Evolutionary conservation across 2,329 filamentous ascomycete species (phyloP).

Genomic region (Nigrospora sphaerica): DNA sequence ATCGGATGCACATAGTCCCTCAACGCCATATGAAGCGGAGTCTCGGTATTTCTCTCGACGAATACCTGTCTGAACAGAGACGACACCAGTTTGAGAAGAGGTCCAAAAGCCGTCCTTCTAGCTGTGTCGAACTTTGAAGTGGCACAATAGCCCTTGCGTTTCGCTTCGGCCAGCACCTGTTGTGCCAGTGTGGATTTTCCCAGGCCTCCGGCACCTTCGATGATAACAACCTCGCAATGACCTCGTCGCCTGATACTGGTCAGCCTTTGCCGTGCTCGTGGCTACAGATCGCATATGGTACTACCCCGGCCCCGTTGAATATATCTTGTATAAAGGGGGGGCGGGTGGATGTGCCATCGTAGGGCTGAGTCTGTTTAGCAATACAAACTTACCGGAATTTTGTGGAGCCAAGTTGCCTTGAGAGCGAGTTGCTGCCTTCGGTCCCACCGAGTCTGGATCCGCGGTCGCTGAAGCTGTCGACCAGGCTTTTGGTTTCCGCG

Average conservation of each 20-base stretch:
- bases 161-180: constrained; percentile 53
- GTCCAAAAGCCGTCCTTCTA: constrained; percentile 53
- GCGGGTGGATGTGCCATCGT: no score
- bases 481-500: constrained; percentile 37
- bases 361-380: no score
- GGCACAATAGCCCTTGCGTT: constrained; percentile 56
- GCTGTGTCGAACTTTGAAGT: constrained; percentile 61
- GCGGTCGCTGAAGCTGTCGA: constrained; percentile 38
- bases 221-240: constrained; percentile 55
- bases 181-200: constrained; percentile 60
- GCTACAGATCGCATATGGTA: no score
- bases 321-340: no score
- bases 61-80: constrained; percentile 62
- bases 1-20: constrained; percentile 57
- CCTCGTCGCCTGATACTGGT: constrained; percentile 33
- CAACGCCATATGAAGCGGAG: constrained; percentile 52
- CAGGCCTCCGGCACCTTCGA: constrained; percentile 56
- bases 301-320: no score
- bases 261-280: no score
- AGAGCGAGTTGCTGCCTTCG: constrained; percentile 43
- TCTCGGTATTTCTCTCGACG: constrained; percentile 59
- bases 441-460: constrained; percentile 33
- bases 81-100: constrained; percentile 56
- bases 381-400: constrained; percentile 38
- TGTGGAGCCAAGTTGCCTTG: constrained; percentile 45